These are phyloP conservation scores for Aureobasidium sp. DNA, from an alignment of 2,329 filamentous ascomycete genomes.

Conservation along the genomic window DNA sequence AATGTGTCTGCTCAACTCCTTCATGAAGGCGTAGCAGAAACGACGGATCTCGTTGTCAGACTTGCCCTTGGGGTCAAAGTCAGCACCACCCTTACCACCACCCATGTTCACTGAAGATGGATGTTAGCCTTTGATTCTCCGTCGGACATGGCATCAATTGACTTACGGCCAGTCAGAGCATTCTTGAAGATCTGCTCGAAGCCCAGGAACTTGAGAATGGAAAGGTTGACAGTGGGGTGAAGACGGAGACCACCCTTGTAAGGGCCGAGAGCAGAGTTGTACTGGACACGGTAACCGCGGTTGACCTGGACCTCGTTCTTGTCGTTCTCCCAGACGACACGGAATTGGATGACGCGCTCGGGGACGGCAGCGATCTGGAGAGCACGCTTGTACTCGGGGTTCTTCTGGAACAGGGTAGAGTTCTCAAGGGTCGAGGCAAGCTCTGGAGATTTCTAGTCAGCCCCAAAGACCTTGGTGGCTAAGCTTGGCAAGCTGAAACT, in stretches of 20 bases:
- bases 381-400: slow-evolving; percentile 90
- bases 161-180: slow-evolving; percentile 86
- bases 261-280: slow-evolving; percentile 93
- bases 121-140: slow-evolving; percentile 14
- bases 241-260: slow-evolving; percentile 97
- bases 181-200: slow-evolving; percentile 99
- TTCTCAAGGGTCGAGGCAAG: slow-evolving; percentile 90
- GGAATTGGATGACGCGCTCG: slow-evolving; percentile 95
- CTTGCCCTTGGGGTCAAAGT: slow-evolving; percentile 99
- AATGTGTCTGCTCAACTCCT: slow-evolving; percentile 90
- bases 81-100: slow-evolving; percentile 93
- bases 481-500: slow-evolving; percentile 25
- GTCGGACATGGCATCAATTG: neutral
- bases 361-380: slow-evolving; percentile 83
- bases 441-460: slow-evolving; percentile 51
- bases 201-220: slow-evolving; percentile 87
- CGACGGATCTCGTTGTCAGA: slow-evolving; percentile 93
- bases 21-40: slow-evolving; percentile 96
- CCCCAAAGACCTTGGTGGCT: neutral
- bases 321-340: slow-evolving; percentile 95
- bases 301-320: slow-evolving; percentile 83
- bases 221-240: slow-evolving; percentile 78
- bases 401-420: slow-evolving; percentile 84
- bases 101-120: slow-evolving; percentile 70
- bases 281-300: slow-evolving; percentile 93